A percentile compares a stretch with the other conserved stretches of the same genome.
Evolutionary conservation across 2,329 filamentous ascomycete genomes (phyloP).

Genomic region (Monilinia vaccinii-corymbosi): DNA sequence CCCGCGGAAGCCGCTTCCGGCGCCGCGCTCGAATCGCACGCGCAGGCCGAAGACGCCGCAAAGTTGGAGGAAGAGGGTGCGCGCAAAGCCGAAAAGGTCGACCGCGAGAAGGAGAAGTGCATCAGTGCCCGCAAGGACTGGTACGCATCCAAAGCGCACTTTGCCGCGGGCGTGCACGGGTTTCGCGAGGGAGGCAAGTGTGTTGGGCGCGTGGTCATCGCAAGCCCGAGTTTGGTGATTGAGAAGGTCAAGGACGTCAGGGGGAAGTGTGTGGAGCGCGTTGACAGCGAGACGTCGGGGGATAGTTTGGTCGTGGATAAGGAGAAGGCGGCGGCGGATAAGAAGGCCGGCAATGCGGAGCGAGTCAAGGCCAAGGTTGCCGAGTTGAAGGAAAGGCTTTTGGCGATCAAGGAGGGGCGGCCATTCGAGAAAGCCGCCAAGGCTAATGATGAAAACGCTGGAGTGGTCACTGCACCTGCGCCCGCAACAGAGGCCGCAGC

Average conservation of each 20-base stretch:
- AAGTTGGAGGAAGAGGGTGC: background rate
- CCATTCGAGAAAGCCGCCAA: background rate
- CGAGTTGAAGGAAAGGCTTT: background rate
- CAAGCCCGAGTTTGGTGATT: background rate
- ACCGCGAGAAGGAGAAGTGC: background rate
- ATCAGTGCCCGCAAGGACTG: slow-evolving; percentile 2
- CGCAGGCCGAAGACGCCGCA: background rate
- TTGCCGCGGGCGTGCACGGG: background rate
- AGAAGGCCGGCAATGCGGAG: background rate
- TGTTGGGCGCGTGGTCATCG: background rate
- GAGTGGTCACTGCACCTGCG: background rate
- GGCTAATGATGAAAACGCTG: background rate
- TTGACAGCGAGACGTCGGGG: background rate
- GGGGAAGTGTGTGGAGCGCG: background rate
- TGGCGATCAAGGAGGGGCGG: background rate
- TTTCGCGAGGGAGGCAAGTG: slow-evolving; percentile 4
- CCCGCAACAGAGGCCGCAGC: background rate
- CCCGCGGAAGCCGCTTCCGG: background rate
- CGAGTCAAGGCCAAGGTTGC: background rate
- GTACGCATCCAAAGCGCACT: background rate
- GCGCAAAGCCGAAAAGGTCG: background rate
- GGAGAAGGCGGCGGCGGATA: background rate
- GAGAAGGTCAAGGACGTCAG: background rate
- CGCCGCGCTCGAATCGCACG: background rate
- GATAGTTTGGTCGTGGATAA: background rate